Percentiles rank a stretch among this genome's conserved stretches.
These are phyloP conservation scores for Ajuga reptans DNA, from an alignment of 305 asterid species.

Conservation along the genomic window DNA sequence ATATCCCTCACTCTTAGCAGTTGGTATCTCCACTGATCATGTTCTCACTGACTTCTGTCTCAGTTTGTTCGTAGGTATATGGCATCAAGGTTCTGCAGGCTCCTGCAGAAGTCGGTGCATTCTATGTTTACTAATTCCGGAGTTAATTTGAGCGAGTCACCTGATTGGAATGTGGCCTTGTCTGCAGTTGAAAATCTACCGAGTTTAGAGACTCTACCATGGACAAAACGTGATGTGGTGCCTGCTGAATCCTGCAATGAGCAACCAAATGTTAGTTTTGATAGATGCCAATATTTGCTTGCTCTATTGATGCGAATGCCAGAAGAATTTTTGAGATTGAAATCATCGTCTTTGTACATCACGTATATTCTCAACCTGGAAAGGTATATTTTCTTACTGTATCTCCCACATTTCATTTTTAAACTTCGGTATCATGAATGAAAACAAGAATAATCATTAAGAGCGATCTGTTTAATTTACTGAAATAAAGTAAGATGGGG, in stretches of 20 bases:
- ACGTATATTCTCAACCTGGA: constrained; percentile 78
- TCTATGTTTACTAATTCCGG: constrained; percentile 44
- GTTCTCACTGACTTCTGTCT: constrained; percentile 37
- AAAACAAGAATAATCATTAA: neutral
- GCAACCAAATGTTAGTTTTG: constrained; percentile 35
- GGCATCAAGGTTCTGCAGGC: constrained; percentile 59
- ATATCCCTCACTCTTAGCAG: neutral
- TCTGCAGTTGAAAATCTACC: constrained; percentile 36
- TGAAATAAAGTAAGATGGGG: neutral
- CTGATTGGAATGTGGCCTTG: constrained; percentile 53
- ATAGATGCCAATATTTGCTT: constrained; percentile 48
- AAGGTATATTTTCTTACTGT: constrained; percentile 38
- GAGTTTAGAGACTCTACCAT: constrained; percentile 21
- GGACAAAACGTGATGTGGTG: constrained; percentile 23
- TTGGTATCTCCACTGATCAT: constrained; percentile 15
- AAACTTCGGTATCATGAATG: constrained; percentile 14
- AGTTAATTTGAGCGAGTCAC: constrained; percentile 46
- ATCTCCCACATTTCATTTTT: constrained; percentile 12
- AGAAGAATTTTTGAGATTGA: constrained; percentile 53
- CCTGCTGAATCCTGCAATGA: constrained; percentile 29
- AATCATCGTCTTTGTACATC: constrained; percentile 46
- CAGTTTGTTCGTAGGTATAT: constrained; percentile 76
- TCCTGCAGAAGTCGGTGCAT: constrained; percentile 49
- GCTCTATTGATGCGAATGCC: constrained; percentile 66
- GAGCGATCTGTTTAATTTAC: constrained; percentile 4